Base-by-base conservation (phyloP, 108 stramenopile genomes). In the Fistulifera pelliculosa region DNA sequence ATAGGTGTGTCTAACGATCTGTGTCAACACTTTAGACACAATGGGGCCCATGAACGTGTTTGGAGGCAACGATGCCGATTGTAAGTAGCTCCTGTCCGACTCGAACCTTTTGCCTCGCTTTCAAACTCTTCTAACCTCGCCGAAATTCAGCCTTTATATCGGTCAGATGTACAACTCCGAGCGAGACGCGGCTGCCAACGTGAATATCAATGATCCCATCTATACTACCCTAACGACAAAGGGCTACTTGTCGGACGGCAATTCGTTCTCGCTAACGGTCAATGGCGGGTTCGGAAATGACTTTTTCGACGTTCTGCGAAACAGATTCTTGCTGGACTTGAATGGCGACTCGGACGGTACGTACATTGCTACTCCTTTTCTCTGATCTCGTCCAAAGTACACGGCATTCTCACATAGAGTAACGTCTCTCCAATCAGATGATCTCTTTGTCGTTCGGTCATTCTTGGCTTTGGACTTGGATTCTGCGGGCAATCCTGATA, bases 311-410 rank as follows among this genome's bases (percentile, higher is more conserved):
- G 60, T 71, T 16, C 47, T 71, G 1, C 52, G 70, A 4, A 71
- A 71, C 43, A 60, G 54, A n/a, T 31, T 38, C 14, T 18, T 71
- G 16, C 42, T 71, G 18, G 64, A 65, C 39, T 59, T 71, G n/a
- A 71, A 71, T 49, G 70, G 70, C n/a, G 70, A 71, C 27, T 65
- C 64, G 16, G 64, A 49, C 8, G n/a, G n/a, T n/a, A n/a, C n/a
- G n/a, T n/a, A n/a, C n/a, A n/a, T n/a, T n/a, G n/a, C n/a, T n/a
- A n/a, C n/a, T n/a, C n/a, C n/a, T n/a, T n/a, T n/a, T n/a, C n/a
- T n/a, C n/a, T n/a, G n/a, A n/a, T n/a, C n/a, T n/a, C n/a, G n/a
- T n/a, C n/a, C n/a, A n/a, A n/a, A n/a, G n/a, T n/a, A n/a, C n/a
- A n/a, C n/a, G n/a, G n/a, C n/a, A n/a, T n/a, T n/a, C n/a, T n/a